Base-by-base conservation (phyloP, 1,139 yeast genomes). In the Groenewaldozyma sp. region DNA sequence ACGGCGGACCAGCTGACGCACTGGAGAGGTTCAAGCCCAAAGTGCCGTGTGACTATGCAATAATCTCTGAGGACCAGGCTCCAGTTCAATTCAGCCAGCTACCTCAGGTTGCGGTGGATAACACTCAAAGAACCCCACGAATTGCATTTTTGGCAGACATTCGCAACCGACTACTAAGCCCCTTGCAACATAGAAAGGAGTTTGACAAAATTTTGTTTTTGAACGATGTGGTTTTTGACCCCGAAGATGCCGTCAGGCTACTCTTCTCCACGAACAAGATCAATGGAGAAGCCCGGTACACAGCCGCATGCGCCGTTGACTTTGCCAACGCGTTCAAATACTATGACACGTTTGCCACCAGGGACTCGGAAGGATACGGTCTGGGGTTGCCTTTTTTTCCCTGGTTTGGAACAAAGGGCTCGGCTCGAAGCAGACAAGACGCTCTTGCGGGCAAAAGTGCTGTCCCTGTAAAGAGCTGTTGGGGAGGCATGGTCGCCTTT, bases 401-500 rank as follows among this genome's bases (percentile, higher is more conserved):
- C 5, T 45, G 46, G 45, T 45, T 45, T 22, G 33, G 43, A 4
- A 39, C 35, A 16, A 36, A 36, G 10, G 48, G 48, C 14, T 14
- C 28, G 6, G 48, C 41, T 17, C 36, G 40, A 33, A 42, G 46
- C 26, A 24, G 49, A n/a, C 19, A 39, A 9, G 46, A 40, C n/a
- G 49, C 43, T 2, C 34, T 43, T n/a, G 31, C 24, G 13, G 41
- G 41, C 19, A 45, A 43, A 20, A 42, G 41, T 26, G 46, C 47
- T n/a, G 49, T 45, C 4, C 33, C 41, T 9, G 49, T 45, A 18
- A 40, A 37, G 34, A 43, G 47, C 24, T 45, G 49, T 35, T 45
- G 49, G 49, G 45, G 48, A 13, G 49, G 49, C 16, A 45, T 45
- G 45, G 42, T 45, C 3, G 46, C 48, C 6, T 44, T 43, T 26